Base-by-base conservation (phyloP, 78 protist genomes). In the Bodo saltans region DNA sequence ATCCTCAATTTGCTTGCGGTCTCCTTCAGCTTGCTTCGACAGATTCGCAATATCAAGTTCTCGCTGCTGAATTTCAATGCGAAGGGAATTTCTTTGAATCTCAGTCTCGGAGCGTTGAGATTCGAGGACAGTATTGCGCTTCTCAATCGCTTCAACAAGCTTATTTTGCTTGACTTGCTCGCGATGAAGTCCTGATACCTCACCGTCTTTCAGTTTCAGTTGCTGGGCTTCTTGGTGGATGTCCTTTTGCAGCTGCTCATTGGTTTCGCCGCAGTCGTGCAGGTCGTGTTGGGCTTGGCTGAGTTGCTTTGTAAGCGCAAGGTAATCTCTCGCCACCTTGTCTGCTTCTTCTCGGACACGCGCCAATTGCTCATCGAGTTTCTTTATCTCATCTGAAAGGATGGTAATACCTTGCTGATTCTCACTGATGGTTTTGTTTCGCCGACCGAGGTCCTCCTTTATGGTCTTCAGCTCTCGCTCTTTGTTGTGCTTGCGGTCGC, bases 391-490 rank as follows among this genome's bases (percentile, higher is more conserved):
- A 27, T 28, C 71, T 30, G 17, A 2, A 11, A 12, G 34, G 35
- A 2, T 12, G 12, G 12, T 27, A 12, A 68, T 2, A 12, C 12
- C 29, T 27, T 38, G 42, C 73, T 85, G 76, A 34, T 74, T 79
- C 68, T 8, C 38, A 30, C 68, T 70, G 68, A 42, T 4, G 42
- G 76, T 71, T 8, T 33, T 30, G 32, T 74, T 33, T 26, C 35
- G 79, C 52, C 29, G 52, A 8, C 27, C 12, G 78, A 86, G 60
- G 35, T 42, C 32, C 0, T 28, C 8, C 32, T 79, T 86, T 28
- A 86, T 3, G n/a, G 34, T 70, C 79, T 79, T 21, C 32, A 52
- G 69, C 72, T 85, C 84, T 39, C 76, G 37, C 74, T 85, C 90
- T 33, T 85, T 83, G 12, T 78, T 60, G 52, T 85, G 86, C 82